These are phyloP conservation scores for Raffaelea albimanens DNA, from an alignment of 2,329 filamentous ascomycete genomes.

Conservation along the genomic window DNA sequence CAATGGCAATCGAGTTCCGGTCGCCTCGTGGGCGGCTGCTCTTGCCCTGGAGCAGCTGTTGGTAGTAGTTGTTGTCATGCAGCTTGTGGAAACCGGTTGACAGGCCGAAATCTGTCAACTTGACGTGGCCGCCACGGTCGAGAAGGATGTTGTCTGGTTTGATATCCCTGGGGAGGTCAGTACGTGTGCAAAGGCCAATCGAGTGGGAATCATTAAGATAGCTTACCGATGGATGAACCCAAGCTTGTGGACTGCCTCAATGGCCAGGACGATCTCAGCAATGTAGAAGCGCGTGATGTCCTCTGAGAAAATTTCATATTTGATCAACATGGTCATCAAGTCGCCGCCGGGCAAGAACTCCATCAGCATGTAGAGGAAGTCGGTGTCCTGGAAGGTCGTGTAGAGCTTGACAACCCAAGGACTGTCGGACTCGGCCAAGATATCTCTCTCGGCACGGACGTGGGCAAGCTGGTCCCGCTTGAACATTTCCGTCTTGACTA, in stretches of 20 bases:
- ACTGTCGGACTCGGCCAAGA: slow-evolving; percentile 96
- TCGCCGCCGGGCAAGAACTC: slow-evolving; percentile 97
- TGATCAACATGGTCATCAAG: slow-evolving; percentile 99
- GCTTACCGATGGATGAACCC: slow-evolving; percentile 83
- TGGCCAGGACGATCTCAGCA: slow-evolving; percentile 95
- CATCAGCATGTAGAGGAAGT: slow-evolving; percentile 98
- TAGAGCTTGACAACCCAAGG: slow-evolving; percentile 98
- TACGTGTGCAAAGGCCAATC: neutral
- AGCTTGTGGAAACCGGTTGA: slow-evolving; percentile 97
- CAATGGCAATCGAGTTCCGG: slow-evolving; percentile 87
- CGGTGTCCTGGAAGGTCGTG: slow-evolving; percentile 93
- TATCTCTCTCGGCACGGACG: slow-evolving; percentile 94
- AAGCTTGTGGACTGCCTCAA: slow-evolving; percentile 94
- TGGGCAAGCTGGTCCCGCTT: slow-evolving; percentile 98
- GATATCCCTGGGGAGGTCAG: slow-evolving; percentile 61
- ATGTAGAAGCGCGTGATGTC: slow-evolving; percentile 99
- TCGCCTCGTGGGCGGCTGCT: slow-evolving; percentile 66
- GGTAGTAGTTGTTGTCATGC: slow-evolving; percentile 97
- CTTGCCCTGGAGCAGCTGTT: slow-evolving; percentile 79
- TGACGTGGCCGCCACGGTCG: slow-evolving; percentile 92
- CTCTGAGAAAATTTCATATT: slow-evolving; percentile 98
- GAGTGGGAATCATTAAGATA: neutral
- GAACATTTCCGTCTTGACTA: slow-evolving; percentile 99
- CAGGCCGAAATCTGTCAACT: slow-evolving; percentile 94
- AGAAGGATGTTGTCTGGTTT: slow-evolving; percentile 98